These are phyloP conservation scores for Inga oerstediana DNA, from an alignment of 306 rosid species.

Conservation along the genomic window DNA sequence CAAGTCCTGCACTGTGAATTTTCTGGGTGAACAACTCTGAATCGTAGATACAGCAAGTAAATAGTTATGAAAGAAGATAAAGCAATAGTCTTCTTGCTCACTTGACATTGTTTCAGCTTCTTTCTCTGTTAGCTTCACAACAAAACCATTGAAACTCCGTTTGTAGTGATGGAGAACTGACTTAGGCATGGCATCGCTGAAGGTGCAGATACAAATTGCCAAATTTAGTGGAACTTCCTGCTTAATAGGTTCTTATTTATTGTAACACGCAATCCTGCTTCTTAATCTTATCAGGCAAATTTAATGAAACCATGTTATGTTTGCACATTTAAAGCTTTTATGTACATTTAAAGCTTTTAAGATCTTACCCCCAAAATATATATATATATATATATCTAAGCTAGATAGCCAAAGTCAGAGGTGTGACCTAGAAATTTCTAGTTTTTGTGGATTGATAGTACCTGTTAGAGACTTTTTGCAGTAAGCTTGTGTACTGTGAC, in stretches of 20 bases:
- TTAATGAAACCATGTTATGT: background rate
- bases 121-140: slow-evolving; percentile 33
- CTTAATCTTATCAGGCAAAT: background rate
- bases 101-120: slow-evolving; percentile 48
- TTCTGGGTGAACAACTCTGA: background rate
- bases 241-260: background rate
- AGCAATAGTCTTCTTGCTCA: background rate
- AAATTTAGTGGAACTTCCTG: background rate
- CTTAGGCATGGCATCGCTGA: slow-evolving; percentile 29
- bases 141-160: slow-evolving; percentile 56
- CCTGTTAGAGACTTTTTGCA: slow-evolving; percentile 46
- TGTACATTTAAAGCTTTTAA: background rate
- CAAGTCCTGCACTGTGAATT: slow-evolving; percentile 36
- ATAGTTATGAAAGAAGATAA: background rate
- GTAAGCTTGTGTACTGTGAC: slow-evolving; percentile 34
- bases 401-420: background rate
- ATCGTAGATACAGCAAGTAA: background rate
- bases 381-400: too few relatives aligned
- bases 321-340: background rate
- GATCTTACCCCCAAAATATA: too few relatives aligned
- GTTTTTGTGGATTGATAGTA: background rate
- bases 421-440: background rate
- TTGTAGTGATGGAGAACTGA: slow-evolving; percentile 41
- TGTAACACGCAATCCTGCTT: background rate
- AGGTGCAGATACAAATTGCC: background rate